Base-by-base conservation (phyloP, 2,329 filamentous ascomycete genomes). In the Pseudogymnoascus sp. region DNA sequence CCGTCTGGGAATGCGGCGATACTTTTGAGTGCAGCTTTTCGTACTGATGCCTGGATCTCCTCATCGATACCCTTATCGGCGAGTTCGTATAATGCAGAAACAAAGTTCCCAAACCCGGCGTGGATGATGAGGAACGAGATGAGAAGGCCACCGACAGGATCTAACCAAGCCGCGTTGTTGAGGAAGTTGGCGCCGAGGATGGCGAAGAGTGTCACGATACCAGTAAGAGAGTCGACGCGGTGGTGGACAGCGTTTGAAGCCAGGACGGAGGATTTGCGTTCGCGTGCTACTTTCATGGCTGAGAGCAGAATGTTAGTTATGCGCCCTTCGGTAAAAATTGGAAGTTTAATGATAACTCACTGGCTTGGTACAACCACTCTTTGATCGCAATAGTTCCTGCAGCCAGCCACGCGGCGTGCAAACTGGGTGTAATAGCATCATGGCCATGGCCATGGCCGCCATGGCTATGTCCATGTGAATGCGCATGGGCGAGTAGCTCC, bases 211-310 rank as follows among this genome's bases (percentile, higher is more conserved):
- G 94, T 95, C 63, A 97, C 94, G 70, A 97, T 90, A 67, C 93
- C 93, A 1, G 94, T 99, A 63, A 97, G 82, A 64, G 92, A 96
- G 76, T 99, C 94, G 73, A 99, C 88, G 65, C 94, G 91, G 79
- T 97, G 94, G 77, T 99, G 94, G 68, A 97, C 83, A 64, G 94
- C 93, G 73, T 99, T 99, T 64, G 92, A 97, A 40, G 93, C 92
- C 23, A 99, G 85, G 65, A 99, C 92, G 5, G 92, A 95, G 11
- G 93, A 97, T 73, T 96, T 96, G 74, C 93, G 90, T 76, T 96
- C 91, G 70, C 86, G 86, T 53, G 94, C 94, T 65, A 99, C 86
- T 79, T 97, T 97, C 88, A 97, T 95, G 61, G 91, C 91, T 95
- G 69, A 31, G 62, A 64, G 40, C 1, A 35, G 21, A 31, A 44